Base-by-base conservation (phyloP, 768 basidiomycete species). In the Zangia roseola region DNA sequence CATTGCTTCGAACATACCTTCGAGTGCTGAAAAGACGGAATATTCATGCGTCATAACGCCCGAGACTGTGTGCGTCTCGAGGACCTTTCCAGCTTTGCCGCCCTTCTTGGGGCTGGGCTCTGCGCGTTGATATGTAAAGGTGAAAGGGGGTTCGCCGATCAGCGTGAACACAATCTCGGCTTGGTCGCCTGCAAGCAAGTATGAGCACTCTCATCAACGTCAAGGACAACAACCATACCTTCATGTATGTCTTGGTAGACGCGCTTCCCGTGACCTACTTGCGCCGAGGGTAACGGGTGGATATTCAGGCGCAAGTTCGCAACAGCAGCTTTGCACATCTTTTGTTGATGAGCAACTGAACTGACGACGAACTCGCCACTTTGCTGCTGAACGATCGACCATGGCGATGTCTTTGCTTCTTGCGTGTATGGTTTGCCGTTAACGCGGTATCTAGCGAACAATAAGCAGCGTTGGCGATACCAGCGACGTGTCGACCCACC, bases 151-250 rank as follows among this genome's bases (percentile, higher is more conserved):
- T 63, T 91, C 88, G 38, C 97, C 97, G 26, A 86, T 75, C 45
- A 99, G 79, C 4, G 85, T 84, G 68, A 99, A 97, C 35, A 86
- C 71, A 50, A 99, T 97, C 68, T 94, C 91, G 16, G 95, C 94
- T 73, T 97, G 88, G 61, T 93, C 91, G 47, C 91, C 89, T 91
- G 54, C 12, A 34, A 49, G 46, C 45, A 45, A 24, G 17, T 30
- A 47, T 49, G 17, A 49, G 28, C 8, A 31, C 20, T 31, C 19
- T 14, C 39, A 24, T 47, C 31, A 31, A 17, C 34, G 12, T 16
- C 1, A 2, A 33, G 8, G 5, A 3, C 3, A 41, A 2, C 7
- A 21, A 16, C 16, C 52, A 34, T 45, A 83, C 94, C 94, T 74
- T 97, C 94, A 49, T 93, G 85, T 45, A 97, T 88, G 60, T 92